Percentiles rank a stretch among this genome's conserved stretches.
Evolutionary conservation across 352 stramenopile species (phyloP).

Genomic region (Globisporangium solare): DNA sequence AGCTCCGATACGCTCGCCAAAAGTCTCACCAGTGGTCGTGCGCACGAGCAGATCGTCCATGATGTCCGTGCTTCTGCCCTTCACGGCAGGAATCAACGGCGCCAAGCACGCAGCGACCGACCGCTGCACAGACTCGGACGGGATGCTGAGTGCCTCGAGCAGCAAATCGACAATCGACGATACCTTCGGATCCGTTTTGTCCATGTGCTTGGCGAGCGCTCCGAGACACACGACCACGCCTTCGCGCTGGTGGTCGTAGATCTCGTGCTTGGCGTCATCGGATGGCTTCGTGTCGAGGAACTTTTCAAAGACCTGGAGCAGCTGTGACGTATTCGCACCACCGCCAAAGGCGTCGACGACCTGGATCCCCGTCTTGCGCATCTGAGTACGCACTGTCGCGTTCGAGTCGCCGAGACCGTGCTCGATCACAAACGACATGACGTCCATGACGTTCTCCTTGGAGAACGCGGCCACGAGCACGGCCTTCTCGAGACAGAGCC

Average conservation of each 20-base stretch:
- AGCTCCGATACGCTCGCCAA: constrained; percentile 89
- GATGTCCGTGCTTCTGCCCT: constrained; percentile 69
- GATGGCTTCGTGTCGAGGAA: constrained; percentile 63
- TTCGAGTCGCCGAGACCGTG: constrained; percentile 71
- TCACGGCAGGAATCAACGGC: constrained; percentile 82
- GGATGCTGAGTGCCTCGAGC: constrained; percentile 86
- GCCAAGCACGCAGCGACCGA: constrained; percentile 89
- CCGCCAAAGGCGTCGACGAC: constrained; percentile 68
- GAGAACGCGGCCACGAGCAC: constrained; percentile 40
- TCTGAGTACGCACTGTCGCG: constrained; percentile 66
- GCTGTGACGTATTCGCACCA: constrained; percentile 49
- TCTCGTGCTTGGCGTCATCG: constrained; percentile 41
- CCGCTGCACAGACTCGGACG: constrained; percentile 91
- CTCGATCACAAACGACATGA: constrained; percentile 81
- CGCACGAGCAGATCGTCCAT: constrained; percentile 69
- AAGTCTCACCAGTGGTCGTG: constrained; percentile 73
- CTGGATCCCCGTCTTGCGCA: constrained; percentile 82
- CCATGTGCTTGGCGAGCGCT: constrained; percentile 88
- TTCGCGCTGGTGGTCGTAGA: constrained; percentile 87
- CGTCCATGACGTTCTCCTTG: constrained; percentile 50
- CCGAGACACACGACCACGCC: constrained; percentile 89
- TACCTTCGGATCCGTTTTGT: constrained; percentile 85
- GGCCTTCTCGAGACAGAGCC: constrained; percentile 72
- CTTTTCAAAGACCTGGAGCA: constrained; percentile 73
- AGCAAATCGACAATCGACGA: constrained; percentile 84